These are phyloP conservation scores for Debaryomyces psychrophilus DNA, from an alignment of 1,139 yeast genomes.

Conservation along the genomic window DNA sequence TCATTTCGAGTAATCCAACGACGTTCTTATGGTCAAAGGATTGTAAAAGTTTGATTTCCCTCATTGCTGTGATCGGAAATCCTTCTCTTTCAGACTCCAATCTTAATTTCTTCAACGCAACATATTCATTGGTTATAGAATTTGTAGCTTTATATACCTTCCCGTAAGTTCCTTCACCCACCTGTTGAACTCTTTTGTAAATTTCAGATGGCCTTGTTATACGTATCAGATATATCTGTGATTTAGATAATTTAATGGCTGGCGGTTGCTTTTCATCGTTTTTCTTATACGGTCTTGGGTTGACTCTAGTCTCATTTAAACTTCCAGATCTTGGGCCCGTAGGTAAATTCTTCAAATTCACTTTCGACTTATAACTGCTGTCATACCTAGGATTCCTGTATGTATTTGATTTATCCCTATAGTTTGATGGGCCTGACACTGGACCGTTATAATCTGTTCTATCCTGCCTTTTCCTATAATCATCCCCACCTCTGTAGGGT, in stretches of 20 bases:
- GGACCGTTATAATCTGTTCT: slow-evolving; percentile 19
- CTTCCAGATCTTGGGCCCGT: slow-evolving; percentile 21
- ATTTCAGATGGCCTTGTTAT: slow-evolving; percentile 30
- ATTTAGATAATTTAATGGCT: slow-evolving; percentile 19
- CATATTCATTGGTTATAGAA: slow-evolving; percentile 64
- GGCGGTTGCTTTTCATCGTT: slow-evolving; percentile 11
- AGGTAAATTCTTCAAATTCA: slow-evolving; percentile 17
- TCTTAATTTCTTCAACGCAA: slow-evolving; percentile 82
- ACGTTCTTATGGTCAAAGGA: slow-evolving; percentile 83
- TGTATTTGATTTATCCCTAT: slow-evolving; percentile 14
- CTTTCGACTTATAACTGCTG: slow-evolving; percentile 8
- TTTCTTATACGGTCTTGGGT: slow-evolving; percentile 10
- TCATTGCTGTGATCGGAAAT: slow-evolving; percentile 91
- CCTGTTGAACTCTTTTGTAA: slow-evolving; percentile 47
- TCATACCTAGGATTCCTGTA: slow-evolving; percentile 11
- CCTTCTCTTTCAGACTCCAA: slow-evolving; percentile 91
- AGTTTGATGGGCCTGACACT: slow-evolving; percentile 20
- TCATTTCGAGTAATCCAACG: slow-evolving; percentile 82
- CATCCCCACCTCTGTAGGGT: slow-evolving; percentile 17
- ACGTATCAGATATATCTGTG: slow-evolving; percentile 42
- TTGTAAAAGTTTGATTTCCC: slow-evolving; percentile 87
- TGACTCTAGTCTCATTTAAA: slow-evolving; percentile 8
- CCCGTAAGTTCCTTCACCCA: slow-evolving; percentile 56
- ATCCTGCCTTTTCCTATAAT: slow-evolving; percentile 13
- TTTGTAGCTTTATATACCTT: slow-evolving; percentile 63